Base-by-base conservation (phyloP, 257 asterid genomes). In the Ophiorrhiza pumila region DNA sequence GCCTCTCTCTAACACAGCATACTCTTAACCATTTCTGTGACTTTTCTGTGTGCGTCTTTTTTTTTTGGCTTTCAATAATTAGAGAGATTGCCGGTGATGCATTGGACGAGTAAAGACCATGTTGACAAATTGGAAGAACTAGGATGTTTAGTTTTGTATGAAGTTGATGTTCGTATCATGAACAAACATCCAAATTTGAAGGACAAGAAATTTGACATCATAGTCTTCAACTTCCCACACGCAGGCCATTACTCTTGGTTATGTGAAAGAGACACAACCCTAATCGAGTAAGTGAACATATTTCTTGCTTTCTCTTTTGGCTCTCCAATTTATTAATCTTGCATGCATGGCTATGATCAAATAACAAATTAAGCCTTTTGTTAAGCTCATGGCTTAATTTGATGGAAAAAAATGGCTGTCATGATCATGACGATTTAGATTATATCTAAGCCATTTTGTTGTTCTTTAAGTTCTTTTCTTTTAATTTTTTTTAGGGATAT, bases 221-320 rank as follows among this genome's bases (percentile, higher is more conserved):
- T 77, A 14, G n/a, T 77, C 60, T 77, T 42, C 32, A 77, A 71
- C 53, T 71, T 76, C 31, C 76, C 76, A 0, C 80, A 77, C 46
- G 76, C 80, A 13, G 76, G 80, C 3, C 76, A 77, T 55, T 42
- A 37, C 64, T 27, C 23, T 3, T 3, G 76, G 55, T n/a, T 55
- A 5, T 1, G 53, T 9, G 80, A 71, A 47, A 49, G 12, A 22
- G 52, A 70, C 59, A 0, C 29, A 4, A 29, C n/a, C 10, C 75
- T 69, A 18, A 61, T 76, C 34, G 4, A 18, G 80, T 76, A 76
- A 47, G 68, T 22, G 11, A 57, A 37, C 8, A 34, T 20, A 29
- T 69, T 49, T 1, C 6, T 37, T 18, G n/a, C 7, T 35, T 12
- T 61, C 1, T 32, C 7, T 7, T 34, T 2, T 4, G 31, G 8